phyloP scores from a whole-genome alignment of 2,329 filamentous ascomycete species.

The Fusarium sp. region DNA sequence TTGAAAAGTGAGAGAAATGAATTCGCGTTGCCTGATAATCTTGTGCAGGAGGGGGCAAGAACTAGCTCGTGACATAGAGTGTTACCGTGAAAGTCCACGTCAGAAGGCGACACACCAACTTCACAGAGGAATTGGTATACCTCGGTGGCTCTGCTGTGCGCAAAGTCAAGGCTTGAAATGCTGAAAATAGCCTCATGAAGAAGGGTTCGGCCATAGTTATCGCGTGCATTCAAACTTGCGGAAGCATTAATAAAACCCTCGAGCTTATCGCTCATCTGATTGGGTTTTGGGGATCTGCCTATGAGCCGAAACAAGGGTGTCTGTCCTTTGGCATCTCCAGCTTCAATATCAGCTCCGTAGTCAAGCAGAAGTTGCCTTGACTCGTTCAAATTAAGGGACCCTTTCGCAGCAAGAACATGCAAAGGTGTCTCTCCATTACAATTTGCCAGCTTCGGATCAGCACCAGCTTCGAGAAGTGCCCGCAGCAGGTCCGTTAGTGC shows the following conservation, averaged over 20 bases:
- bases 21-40: not conserved
- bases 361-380: not conserved
- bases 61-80: constrained; percentile 29
- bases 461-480: constrained; percentile 33
- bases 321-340: constrained; percentile 8
- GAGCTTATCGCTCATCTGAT: not conserved
- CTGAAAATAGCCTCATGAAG: constrained; percentile 16
- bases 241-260: constrained; percentile 1
- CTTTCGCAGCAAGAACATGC: constrained; percentile 6
- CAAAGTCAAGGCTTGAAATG: not conserved
- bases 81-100: constrained; percentile 26
- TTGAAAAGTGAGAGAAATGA: not conserved
- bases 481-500: not conserved
- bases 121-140: constrained; percentile 17
- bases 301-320: constrained; percentile 18
- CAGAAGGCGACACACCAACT: constrained; percentile 13
- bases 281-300: not conserved
- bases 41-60: not conserved
- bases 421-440: constrained; percentile 22
- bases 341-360: constrained; percentile 9
- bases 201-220: constrained; percentile 18
- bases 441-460: constrained; percentile 33
- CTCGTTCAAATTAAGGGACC: not conserved
- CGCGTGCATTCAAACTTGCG: not conserved
- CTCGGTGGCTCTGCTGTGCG: not conserved